Base-by-base conservation (phyloP, 2,329 filamentous ascomycete species). In the Penicillium sp. region DNA sequence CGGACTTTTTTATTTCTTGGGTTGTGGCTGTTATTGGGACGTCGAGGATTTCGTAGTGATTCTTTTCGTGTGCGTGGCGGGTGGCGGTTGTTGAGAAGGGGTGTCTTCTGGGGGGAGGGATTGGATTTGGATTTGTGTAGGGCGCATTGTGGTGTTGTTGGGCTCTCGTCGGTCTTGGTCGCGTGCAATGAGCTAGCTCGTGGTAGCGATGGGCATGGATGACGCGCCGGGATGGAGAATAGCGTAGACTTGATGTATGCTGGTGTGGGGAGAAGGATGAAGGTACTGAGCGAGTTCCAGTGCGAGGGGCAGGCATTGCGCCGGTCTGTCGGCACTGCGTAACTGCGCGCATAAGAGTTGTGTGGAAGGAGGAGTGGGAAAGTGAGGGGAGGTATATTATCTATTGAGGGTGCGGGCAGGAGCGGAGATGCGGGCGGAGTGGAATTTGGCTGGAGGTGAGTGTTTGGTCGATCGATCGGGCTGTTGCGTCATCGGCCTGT, bases 41-140 rank as follows among this genome's bases (percentile, higher is more conserved):
- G 43, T 88, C 85, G 53, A 99, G 83, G 41, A 88, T 87, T 69
- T 94, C 89, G 77, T 99, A 99, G 78, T 96, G 89, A 61, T 87
- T 92, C 66, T 75, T 69, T 39, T 79, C 66, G 66, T 71, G 70
- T 1, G 6, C 31, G 31, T 9, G 6, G 70, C 47, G 54, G 55
- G 37, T 53, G 70, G 54, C 61, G 13, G 75, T 80, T 59, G 76
- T 77, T 73, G 84, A 82, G 67, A 86, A 51, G 16, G 18, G 7
- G 4, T 27, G 24, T 3, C 24, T 27, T 6, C 24, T 6, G 24
- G 24, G 24, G 24, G 6, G 24, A 6, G 24, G 6, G 24, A 6
- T 4, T 27, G 24, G 7, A n/a, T 18, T 44, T 7, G 41, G 18
- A 22, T 18, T 13, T 44, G 13, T 13, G 41, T 18, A 27, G 7